Evolutionary conservation across 2,329 filamentous ascomycete genomes (phyloP), one percentile per base, ranked within the genome.

Genomic region (Ophiosphaerella korrae): DNA sequence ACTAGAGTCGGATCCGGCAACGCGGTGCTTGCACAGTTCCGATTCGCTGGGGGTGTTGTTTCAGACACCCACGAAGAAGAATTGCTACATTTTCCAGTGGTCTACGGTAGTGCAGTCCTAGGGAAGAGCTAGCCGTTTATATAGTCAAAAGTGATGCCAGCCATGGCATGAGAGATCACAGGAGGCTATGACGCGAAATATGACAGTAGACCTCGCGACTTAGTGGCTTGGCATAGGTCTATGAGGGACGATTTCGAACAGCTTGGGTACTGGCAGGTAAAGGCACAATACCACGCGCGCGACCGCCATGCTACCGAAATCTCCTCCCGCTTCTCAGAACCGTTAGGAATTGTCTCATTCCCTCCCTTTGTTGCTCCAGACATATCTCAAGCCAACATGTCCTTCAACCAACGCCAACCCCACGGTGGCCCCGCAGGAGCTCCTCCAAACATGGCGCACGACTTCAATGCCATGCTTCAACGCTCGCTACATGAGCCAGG

Each of bases 381-480:
- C 26, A 29, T 29, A 53, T 45, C 34, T 24, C 31, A 31, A 21
- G 38, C 37, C 44, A 46, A 40, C 52, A 70, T 70, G 67, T 60
- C 67, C 21, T 70, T 60, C 56, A 62, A 62, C 41, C 57, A 63
- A 18, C 60, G 66, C 47, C 57, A 64, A 54, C 66, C 62, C 52
- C 62, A 64, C 60, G 63, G 62, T 56, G 64, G 66, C 62, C 58
- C 66, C 62, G 59, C 67, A 49, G 66, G 61, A 51, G 61, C 60
- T 57, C 58, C 60, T 26, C 62, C 63, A 51, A 68, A 68, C 41
- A 63, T 64, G 55, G 61, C 62, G 29, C 61, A 58, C 43, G 64
- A 63, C 65, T 73, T 73, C 62, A 71, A 71, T 46, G 64, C 67
- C 49, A 73, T 73, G 70, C 61, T 72, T 6, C 65, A 69, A 55